Percentiles rank a stretch among this genome's conserved stretches.
phyloP scores from a whole-genome alignment of 768 basidiomycete genomes.

The Suillus paluster region DNA sequence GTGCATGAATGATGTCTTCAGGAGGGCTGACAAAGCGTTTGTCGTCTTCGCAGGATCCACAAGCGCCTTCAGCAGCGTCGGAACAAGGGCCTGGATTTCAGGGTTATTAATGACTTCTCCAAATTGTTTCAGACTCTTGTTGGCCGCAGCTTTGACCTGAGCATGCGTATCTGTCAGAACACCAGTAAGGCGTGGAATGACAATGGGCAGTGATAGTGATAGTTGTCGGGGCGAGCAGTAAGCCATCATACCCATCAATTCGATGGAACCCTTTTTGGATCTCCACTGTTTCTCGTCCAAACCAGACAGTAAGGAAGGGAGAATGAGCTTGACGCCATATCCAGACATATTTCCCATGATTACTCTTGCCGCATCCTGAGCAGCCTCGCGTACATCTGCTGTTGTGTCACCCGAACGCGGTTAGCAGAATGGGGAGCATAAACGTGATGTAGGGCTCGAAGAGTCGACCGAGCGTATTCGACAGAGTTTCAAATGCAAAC shows the following conservation, averaged over 20 bases:
- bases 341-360: constrained; percentile 97
- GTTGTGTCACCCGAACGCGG: constrained; percentile 86
- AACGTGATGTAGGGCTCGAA: constrained; percentile 94
- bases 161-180: constrained; percentile 97
- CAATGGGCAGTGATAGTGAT: constrained; percentile 92
- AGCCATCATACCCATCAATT: constrained; percentile 97
- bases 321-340: constrained; percentile 93
- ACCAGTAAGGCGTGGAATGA: constrained; percentile 93
- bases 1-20: constrained; percentile 96
- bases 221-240: constrained; percentile 96
- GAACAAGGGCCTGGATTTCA: constrained; percentile 91
- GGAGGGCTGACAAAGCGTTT: constrained; percentile 78
- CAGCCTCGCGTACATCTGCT: constrained; percentile 90
- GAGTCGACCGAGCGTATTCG: constrained; percentile 80
- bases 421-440: constrained; percentile 81
- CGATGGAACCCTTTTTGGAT: constrained; percentile 96
- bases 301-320: constrained; percentile 87
- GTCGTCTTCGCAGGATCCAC: constrained; percentile 94
- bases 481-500: constrained; percentile 94
- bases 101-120: constrained; percentile 99
- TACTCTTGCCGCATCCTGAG: constrained; percentile 86
- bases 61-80: constrained; percentile 88
- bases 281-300: constrained; percentile 99
- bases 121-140: constrained; percentile 95
- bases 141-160: constrained; percentile 91